Evolutionary conservation across 2,329 filamentous ascomycete genomes (phyloP).

Genomic region (Hypoxylon sp.): DNA sequence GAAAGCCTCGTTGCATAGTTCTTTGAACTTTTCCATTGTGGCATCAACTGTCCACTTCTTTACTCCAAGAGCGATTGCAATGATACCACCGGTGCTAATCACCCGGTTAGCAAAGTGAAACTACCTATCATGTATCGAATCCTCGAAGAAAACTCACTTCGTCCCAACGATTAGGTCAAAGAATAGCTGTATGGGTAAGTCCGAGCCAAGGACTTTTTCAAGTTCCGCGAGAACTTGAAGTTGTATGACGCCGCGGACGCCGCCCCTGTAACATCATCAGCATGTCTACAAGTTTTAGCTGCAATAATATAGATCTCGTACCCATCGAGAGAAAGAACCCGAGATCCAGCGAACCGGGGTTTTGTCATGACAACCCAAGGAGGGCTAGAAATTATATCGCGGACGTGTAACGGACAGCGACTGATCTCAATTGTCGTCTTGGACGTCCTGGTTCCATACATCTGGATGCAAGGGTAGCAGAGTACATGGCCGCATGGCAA

Average conservation of each 20-base stretch:
- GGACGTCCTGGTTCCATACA: constrained; percentile 45
- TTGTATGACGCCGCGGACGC: constrained; percentile 44
- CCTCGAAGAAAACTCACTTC: constrained; percentile 37
- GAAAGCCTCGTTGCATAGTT: constrained; percentile 44
- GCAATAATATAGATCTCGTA: constrained; percentile 16
- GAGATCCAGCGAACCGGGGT: constrained; percentile 42
- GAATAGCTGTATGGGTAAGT: constrained; percentile 46
- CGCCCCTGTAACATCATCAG: constrained; percentile 38
- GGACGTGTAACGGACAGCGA: constrained; percentile 45
- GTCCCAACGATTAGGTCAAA: constrained; percentile 47
- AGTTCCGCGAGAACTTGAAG: constrained; percentile 44
- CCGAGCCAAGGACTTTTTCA: constrained; percentile 44
- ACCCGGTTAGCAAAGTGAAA: constrained; percentile 6
- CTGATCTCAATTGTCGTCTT: constrained; percentile 47
- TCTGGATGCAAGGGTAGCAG: constrained; percentile 44
- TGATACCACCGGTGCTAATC: constrained; percentile 43
- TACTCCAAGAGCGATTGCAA: constrained; percentile 46
- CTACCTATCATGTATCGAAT: background rate
- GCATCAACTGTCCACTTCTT: constrained; percentile 46
- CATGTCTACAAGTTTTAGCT: background rate
- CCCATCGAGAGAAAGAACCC: constrained; percentile 46
- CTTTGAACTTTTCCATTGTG: constrained; percentile 45
- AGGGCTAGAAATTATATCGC: constrained; percentile 43
- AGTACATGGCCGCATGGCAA: constrained; percentile 47
- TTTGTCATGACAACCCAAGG: constrained; percentile 45